Evolutionary conservation across 2,329 filamentous ascomycete genomes (phyloP), one percentile per base, ranked within the genome.

Genomic region (Hypomyces perniciosus): DNA sequence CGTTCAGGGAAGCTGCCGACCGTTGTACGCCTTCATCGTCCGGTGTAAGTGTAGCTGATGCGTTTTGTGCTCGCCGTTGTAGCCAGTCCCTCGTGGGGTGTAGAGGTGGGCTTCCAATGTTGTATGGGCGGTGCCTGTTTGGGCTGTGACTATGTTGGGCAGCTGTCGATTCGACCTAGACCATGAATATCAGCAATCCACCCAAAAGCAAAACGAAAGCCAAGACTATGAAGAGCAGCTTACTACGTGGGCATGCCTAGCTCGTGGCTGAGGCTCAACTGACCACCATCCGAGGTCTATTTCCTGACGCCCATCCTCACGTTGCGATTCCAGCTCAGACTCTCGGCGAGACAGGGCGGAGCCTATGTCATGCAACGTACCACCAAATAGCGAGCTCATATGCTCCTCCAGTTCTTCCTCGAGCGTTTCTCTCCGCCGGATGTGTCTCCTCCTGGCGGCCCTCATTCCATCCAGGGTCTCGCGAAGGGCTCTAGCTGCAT

Each of bases 321-420:
- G 20, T 20, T 20, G 20, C 20, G 20, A 20, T 3, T 20, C 20
- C 20, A 20, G 20, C 20, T 20, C 20, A 20, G 20, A 20, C 6
- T 57, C 51, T 27, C 44, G 20, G 4, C 54, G 53, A 26, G 51
- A 48, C 12, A 57, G 50, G n/a, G 31, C 35, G 4, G 48, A 33
- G 4, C 42, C 50, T 5, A 54, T 10, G 8, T 54, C 58, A n/a
- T 51, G 53, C 54, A 50, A 58, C 34, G 44, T 52, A 27, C 54
- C 51, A 9, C 58, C 54, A 29, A 62, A 64, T 2, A 65, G 42
- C 26, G 54, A 55, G 30, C 56, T 59, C 46, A 67, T 56, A 20
- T 60, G 60, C 34, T 66, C 62, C 46, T 64, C 62, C 7, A 67
- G 47, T 2, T 51, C 48, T 26, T 63, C 62, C 31, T 58, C 57